Base-by-base conservation (phyloP, 805 yeast species). In the Cyberlindnera subsufficiens region DNA sequence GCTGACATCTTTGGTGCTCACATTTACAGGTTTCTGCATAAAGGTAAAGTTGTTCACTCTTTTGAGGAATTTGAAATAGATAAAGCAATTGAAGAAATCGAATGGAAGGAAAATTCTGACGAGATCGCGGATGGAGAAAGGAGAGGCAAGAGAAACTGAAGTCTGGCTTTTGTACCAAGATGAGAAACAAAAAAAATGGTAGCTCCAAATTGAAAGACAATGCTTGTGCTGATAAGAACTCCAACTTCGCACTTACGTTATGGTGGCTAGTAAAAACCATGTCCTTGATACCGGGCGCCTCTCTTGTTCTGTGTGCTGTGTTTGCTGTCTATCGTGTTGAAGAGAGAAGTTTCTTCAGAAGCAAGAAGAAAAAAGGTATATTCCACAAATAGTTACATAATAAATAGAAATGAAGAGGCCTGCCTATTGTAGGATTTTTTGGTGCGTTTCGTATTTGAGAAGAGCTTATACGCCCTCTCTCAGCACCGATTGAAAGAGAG, bases 1-100 rank as follows among this genome's bases (percentile, higher is more conserved):
- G 89, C 82, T 30, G 95, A 88, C 55, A 54, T 89, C 27, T 58
- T 72, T 43, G 72, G 71, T 20, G 73, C 81, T 39, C 65, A 68
- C 40, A 73, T 85, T 2, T 75, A 61, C 49, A 77, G 78, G 11
- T 71, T 85, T 42, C 69, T 68, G 41, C 68, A 70, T 3, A 70
- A 72, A 42, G 80, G 74, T 1, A 44, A 55, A 5, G 63, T 66
- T 30, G 66, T 80, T 18, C 65, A 55, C 14, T 70, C 77, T 3
- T 61, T 76, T 45, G 69, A 71, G 31, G 71, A 71, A 44, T 44
- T 67, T 31, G 54, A 72, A 10, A 45, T 44, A 6, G 44, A 45
- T 17, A 48, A 35, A 44, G 43, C 41, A n/a, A n/a, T 18, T 8
- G 52, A 52, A 31, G 47, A 47, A 17, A 52, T 49, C 22, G 37